Base-by-base conservation (phyloP, 768 basidiomycete species). In the Artomyces pyxidatus region DNA sequence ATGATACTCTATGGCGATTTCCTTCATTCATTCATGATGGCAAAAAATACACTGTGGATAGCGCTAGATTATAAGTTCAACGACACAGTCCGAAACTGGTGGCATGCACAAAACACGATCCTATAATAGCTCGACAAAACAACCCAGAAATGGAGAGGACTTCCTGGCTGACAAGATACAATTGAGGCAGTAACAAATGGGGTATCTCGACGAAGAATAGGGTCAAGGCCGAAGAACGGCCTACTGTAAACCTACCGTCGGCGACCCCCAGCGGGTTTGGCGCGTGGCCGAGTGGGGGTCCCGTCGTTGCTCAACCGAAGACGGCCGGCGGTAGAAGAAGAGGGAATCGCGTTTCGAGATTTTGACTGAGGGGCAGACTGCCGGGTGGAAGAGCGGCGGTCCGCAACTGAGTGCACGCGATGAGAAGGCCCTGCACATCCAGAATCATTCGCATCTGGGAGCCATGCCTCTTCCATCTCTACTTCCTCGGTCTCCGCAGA, bases 221-320 rank as follows among this genome's bases (percentile, higher is more conserved):
- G n/a, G n/a, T n/a, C n/a, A n/a, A n/a, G n/a, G n/a, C n/a, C n/a
- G n/a, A n/a, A 3, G 14, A 3, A 37, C 17, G 10, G 9, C 27
- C 35, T 27, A 38, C 27, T 25, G 12, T 35, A 28, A 51, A 41
- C 56, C 62, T 67, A 80, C 56, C 80, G 76, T 65, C 74, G 67
- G 40, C 77, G 71, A 52, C 67, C 65, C 37, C 64, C 62, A 19
- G 62, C 62, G 37, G 65, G 66, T 55, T 76, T 73, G 62, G 71
- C 66, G 48, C 81, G 74, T 17, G 81, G 79, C 48, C 80, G 69
- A 21, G 82, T 82, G 30, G 82, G 81, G 1, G 80, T 81, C 58
- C 83, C 80, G 49, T 76, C 73, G 45, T 59, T 68, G 22, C 65
- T 43, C 21, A 66, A 67, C 14, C 71, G 69, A 46, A 65, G 59